Evolutionary conservation across 441 rosid genomes (phyloP), one percentile per base, ranked within the genome.

Genomic region (Mallotus japonicus): DNA sequence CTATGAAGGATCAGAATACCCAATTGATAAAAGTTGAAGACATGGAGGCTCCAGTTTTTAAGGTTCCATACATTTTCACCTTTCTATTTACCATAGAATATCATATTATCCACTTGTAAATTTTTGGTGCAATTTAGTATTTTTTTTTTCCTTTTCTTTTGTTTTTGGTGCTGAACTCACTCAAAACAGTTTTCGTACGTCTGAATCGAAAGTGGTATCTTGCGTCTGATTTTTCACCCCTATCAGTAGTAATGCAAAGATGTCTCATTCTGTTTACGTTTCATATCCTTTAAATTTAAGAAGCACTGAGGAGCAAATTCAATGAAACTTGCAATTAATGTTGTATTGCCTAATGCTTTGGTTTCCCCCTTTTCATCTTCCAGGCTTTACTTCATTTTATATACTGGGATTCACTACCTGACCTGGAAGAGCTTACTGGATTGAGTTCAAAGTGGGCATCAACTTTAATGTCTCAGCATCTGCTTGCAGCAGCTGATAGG

Each of bases 401-500:
- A 19, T 94, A 94, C 86, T 86, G 92, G 90, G 97, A 92, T 70
- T 76, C 81, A 24, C 84, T 90, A 57, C 97, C 97, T 70, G 94
- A 89, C 76, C 77, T 92, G 86, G 85, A 88, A 85, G 95, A 92
- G 67, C 84, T 94, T 24, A 80, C 87, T 55, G 92, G 94, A 47
- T 73, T 88, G 78, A 87, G 83, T 75, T 72, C 92, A 53, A 92
- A 88, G 75, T 87, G 92, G 92, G 97, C 89, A 19, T 86, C 87
- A 20, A 86, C 93, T 59, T 89, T 92, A 83, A 88, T 94, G 83
- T 85, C 86, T 74, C 99, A 94, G 82, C 99, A 92, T 87, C 80
- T 94, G 70, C 97, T 94, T 63, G 97, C 90, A 22, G 97, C 97
- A 62, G 97, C 97, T 32, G 99, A 94, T 77, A 87, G 97, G 72